A percentile compares a stretch with the other conserved stretches of the same genome.
Evolutionary conservation across 83 land plant species (phyloP).

Genomic region (Picea engelmannii): DNA sequence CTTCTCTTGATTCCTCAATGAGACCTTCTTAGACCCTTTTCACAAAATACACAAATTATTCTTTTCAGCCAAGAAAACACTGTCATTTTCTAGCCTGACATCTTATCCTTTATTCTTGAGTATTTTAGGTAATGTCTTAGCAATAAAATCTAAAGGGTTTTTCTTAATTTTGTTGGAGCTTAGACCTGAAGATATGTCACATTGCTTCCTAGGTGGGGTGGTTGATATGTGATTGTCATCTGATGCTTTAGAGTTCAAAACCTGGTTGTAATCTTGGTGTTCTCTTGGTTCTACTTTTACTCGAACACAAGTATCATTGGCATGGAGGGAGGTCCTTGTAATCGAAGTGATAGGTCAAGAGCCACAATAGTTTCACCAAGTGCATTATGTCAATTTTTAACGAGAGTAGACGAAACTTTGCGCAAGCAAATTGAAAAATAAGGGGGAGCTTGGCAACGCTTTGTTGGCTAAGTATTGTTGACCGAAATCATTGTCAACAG

Average conservation of each 20-base stretch:
- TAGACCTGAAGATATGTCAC: not conserved
- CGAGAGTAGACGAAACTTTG: too few relatives aligned
- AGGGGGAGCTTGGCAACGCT: too few relatives aligned
- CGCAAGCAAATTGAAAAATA: too few relatives aligned
- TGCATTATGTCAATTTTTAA: too few relatives aligned
- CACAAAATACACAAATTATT: not conserved
- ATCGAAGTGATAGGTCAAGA: too few relatives aligned
- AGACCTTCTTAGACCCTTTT: not conserved
- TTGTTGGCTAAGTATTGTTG: too few relatives aligned
- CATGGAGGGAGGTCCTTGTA: not conserved
- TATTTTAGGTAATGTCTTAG: constrained; percentile 6
- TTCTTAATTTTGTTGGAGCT: not conserved
- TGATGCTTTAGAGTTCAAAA: not conserved
- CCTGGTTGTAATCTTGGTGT: not conserved
- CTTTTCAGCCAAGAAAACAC: constrained; percentile 10
- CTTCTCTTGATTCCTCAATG: not conserved
- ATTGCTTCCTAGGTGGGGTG: constrained; percentile 6
- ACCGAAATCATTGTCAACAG: too few relatives aligned
- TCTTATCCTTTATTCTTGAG: not conserved
- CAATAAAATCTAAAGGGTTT: not conserved
- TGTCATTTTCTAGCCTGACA: constrained; percentile 7
- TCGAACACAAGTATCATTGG: not conserved
- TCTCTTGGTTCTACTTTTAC: not conserved
- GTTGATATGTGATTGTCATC: constrained; percentile 2
- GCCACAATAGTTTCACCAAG: too few relatives aligned